Evolutionary conservation across 169 alveolate species (phyloP), one percentile per base, ranked within the genome.

Genomic region (Cryptosporidium felis): DNA sequence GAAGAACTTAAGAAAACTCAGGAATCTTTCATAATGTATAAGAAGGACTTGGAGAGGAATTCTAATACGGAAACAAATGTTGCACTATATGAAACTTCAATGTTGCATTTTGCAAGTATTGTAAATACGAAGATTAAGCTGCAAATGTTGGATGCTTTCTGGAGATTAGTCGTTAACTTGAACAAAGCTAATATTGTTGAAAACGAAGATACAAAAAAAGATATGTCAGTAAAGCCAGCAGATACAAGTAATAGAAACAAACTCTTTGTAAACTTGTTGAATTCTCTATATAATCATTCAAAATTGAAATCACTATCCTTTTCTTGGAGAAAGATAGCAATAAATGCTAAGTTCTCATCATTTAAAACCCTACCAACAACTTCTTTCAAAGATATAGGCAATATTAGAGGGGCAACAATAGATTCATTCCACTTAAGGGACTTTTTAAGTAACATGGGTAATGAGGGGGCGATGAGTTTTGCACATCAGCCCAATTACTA

Each of bases 401-500:
- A 74, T 47, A 21, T 53, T 47, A 74, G 41, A 58, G 74, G 38
- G 18, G 34, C 42, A 3, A 65, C n/a, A 14, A 74, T 74, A n/a
- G 85, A 74, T 28, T 74, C 85, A 14, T 74, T 51, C 46, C 40
- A 74, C 23, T 10, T 74, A 45, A 74, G 85, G 44, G 85, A 74
- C 45, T 74, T 74, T 28, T 16, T 74, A n/a, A 74, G 40, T 40
- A 74, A 38, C 23, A 74, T 74, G 53, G 85, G 74, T 3, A 74
- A 74, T 21, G 41, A 74, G 5, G 61, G 74, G 32, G 85, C 56
- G 14, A 74, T 34, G 42, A 74, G 34, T 36, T 74, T 74, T 21
- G 85, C 85, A 16, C 85, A 74, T 18, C 85, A 74, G 41, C 85
- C 85, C 0, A 74, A 56, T 56, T 74, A 74, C 28, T 74, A 74